Percentiles rank a stretch among this genome's conserved stretches.
phyloP scores from a whole-genome alignment of 345 rosid genomes.

The Brassica juncea region DNA sequence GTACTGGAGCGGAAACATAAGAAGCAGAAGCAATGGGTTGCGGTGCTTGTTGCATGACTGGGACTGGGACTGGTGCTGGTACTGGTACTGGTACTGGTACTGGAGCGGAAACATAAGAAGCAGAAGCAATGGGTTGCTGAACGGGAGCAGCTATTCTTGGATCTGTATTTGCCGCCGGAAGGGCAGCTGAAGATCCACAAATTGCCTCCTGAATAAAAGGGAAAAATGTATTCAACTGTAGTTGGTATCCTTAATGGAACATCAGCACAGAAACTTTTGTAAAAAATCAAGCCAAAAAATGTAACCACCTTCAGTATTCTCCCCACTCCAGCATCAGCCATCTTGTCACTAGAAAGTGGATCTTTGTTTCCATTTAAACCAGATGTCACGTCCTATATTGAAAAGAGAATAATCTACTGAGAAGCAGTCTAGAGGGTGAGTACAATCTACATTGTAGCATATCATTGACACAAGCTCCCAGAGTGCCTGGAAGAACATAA shows the following conservation, averaged over 20 bases:
- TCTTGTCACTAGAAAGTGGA: constrained; percentile 73
- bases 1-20: constrained; percentile 54
- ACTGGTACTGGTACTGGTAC: constrained; percentile 43
- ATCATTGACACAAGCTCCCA: constrained; percentile 13
- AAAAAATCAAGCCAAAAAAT: neutral
- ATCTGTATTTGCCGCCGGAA: constrained; percentile 58
- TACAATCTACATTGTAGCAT: constrained; percentile 10
- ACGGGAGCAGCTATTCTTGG: constrained; percentile 62
- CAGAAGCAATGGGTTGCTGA: constrained; percentile 57
- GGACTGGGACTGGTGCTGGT: constrained; percentile 46
- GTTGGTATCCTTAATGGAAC: too few species aligned
- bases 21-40: constrained; percentile 57
- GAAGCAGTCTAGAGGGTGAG: constrained; percentile 16
- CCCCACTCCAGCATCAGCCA: constrained; percentile 87
- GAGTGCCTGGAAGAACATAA: constrained; percentile 1
- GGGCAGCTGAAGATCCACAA: constrained; percentile 58
- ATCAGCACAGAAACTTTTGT: constrained; percentile 19
- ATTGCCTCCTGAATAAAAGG: constrained; percentile 69
- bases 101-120: constrained; percentile 61
- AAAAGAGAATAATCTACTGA: constrained; percentile 29
- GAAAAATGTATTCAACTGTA: neutral
- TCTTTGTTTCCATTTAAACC: constrained; percentile 68
- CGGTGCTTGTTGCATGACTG: constrained; percentile 6
- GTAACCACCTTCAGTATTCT: constrained; percentile 72
- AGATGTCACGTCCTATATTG: constrained; percentile 71